Evolutionary conservation across 2,329 filamentous ascomycete genomes (phyloP), one percentile per base, ranked within the genome.

Genomic region (Trichoderma sp.): DNA sequence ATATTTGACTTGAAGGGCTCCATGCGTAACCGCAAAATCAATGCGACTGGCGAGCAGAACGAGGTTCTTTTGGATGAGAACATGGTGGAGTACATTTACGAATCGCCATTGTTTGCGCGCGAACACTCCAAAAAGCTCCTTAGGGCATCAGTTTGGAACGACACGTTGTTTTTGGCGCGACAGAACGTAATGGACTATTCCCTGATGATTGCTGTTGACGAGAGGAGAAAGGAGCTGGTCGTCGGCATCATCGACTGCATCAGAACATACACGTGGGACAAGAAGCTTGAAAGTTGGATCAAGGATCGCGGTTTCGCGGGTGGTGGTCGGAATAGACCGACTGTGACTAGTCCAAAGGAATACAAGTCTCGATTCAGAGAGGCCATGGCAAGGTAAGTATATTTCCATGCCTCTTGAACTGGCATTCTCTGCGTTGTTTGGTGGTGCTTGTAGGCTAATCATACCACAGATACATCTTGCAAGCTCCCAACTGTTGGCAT

Each of bases 121-220:
- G 95, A 99, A 78, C 94, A 99, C 79, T 94, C 93, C 27, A 97
- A 97, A 82, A 97, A 96, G 77, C 85, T 98, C 13, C 87, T 99
- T 35, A 89, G 93, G 70, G 92, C 92, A 63, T 95, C 92, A 10
- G 94, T 99, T 2, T 98, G 93, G 89, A 99, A 99, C 76, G 96
- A 99, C 77, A 99, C 96, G 1, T 84, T 99, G 32, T 99, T 98
- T 81, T 82, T 99, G 63, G 93, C 92, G 57, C 89, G 93, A 45
- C 94, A 98, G 76, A 95, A 98, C 74, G 95, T 99, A 65, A 99
- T 99, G 95, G 95, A 99, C 80, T 99, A 99, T 81, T 95, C 91
- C 27, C 86, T 99, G 53, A 99, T 99, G 95, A 94, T 97, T 65
- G 96, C 94, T 0, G 96, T 99, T 53, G 94, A 99, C 74, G 95